A percentile compares a stretch with the other conserved stretches of the same genome.
Evolutionary conservation across 345 rosid species (phyloP).

Genomic region (Eucalyptus leucophloia): DNA sequence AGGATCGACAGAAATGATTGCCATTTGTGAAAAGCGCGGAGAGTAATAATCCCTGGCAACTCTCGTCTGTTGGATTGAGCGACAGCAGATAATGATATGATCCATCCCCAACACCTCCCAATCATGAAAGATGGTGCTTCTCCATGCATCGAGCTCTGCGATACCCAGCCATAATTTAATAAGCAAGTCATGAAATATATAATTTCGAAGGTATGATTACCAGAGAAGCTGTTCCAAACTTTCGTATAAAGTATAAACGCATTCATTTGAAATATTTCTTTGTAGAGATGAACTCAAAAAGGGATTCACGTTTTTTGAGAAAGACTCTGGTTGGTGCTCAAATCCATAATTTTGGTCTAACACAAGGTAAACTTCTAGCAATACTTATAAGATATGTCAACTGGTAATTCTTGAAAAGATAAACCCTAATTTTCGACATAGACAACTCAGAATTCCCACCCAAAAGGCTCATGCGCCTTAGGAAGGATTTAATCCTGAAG

Average conservation of each 20-base stretch:
- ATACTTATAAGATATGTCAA: neutral
- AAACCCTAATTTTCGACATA: neutral
- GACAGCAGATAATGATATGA: neutral
- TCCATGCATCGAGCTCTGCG: neutral
- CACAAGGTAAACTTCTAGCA: neutral
- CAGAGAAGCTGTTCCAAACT: neutral
- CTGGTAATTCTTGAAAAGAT: neutral
- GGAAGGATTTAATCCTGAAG: neutral
- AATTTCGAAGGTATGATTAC: neutral
- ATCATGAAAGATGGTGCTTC: neutral
- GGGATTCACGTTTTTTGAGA: neutral
- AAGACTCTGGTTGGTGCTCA: neutral
- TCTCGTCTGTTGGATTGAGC: neutral
- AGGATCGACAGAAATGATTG: neutral
- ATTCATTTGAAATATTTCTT: neutral
- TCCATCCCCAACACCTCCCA: neutral
- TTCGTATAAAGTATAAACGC: neutral
- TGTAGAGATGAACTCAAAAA: neutral
- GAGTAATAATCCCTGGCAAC: neutral
- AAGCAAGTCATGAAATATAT: neutral
- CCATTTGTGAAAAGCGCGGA: neutral
- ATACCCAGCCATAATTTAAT: neutral
- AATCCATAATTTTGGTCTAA: neutral
- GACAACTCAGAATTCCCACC: neutral
- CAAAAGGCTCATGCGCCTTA: neutral